These are phyloP conservation scores for Limnanthes douglasii DNA, from an alignment of 345 rosid species.

Conservation along the genomic window DNA sequence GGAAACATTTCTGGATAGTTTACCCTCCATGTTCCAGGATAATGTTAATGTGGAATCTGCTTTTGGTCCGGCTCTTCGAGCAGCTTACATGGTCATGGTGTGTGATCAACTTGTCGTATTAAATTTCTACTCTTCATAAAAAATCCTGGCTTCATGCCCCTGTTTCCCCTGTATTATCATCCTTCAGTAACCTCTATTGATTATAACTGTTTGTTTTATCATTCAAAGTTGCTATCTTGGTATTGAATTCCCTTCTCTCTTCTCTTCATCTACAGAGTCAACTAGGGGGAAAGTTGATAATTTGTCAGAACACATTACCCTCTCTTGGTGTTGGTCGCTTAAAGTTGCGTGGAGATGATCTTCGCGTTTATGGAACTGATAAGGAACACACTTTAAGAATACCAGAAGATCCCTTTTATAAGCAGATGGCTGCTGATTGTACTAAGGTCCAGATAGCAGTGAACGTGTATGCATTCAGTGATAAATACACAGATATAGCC, in stretches of 20 bases:
- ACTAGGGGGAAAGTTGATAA: slow-evolving; percentile 90
- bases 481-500: slow-evolving; percentile 86
- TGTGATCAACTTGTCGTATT: slow-evolving; percentile 13
- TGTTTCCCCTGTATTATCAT: slow-evolving; percentile 4
- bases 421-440: slow-evolving; percentile 99
- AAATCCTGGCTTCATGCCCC: not conserved
- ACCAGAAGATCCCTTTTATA: slow-evolving; percentile 89
- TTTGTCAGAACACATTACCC: slow-evolving; percentile 86
- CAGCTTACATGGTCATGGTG: slow-evolving; percentile 96
- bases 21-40: slow-evolving; percentile 91
- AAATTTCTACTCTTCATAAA: slow-evolving; percentile 1
- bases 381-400: slow-evolving; percentile 70
- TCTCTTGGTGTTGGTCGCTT: slow-evolving; percentile 93
- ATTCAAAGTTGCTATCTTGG: too few species aligned
- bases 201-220: slow-evolving; percentile 9
- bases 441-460: slow-evolving; percentile 93
- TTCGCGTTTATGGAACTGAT: slow-evolving; percentile 88
- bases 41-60: slow-evolving; percentile 88
- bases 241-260: not conserved
- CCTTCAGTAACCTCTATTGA: not conserved
- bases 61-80: slow-evolving; percentile 95
- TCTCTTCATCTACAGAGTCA: slow-evolving; percentile 36
- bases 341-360: slow-evolving; percentile 95
- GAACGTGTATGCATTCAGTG: slow-evolving; percentile 82
- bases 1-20: slow-evolving; percentile 79